Evolutionary conservation across 2,329 filamentous ascomycete genomes (phyloP), one percentile per base, ranked within the genome.

Genomic region (Cytospora leucostoma): DNA sequence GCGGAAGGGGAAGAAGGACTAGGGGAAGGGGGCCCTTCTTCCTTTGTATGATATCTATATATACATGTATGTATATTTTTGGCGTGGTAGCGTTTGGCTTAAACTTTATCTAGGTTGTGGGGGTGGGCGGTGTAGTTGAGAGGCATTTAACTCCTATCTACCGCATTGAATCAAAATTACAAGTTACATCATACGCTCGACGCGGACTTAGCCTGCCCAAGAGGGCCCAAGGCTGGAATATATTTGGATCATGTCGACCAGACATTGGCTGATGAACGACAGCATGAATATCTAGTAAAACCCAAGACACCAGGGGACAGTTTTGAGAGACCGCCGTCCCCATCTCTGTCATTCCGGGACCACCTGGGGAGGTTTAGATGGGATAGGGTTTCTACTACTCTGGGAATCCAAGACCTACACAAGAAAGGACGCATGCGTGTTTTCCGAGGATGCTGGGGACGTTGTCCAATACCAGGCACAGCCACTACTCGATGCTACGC

Each of bases 1-100:
- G 56, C 53, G 50, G 0, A 66, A 66, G 61, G 61, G 61, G 2
- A 64, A 64, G 40, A 65, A 49, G 38, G 61, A 65, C 15, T 60
- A 51, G 21, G 12, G 2, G 7, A 0, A 13, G 51, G 15, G 51
- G 17, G 7, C 17, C 2, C 40, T 19, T 47, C 12, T 37, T 13
- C 35, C 44, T 47, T 2, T 47, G 21, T 21, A 47, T 47, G 12
- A 21, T 21, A 47, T 47, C 2, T 27, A 27, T 27, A 27, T 27
- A 27, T 27, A 27, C 4, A 27, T 27, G 4, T 27, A 4, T 27
- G 27, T 27, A 4, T 27, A 4, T 27, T 27, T 27, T 4, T 27
- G 27, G 17, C 17, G n/a, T 44, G 17, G 40, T 15, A n/a, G 17
- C 17, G 17, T 8, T 7, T 15, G 34, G 11, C 12, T 37, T 55